Conservation (phyloP, 202 grass and related monocot genomes). For the Setaria viridis region DNA sequence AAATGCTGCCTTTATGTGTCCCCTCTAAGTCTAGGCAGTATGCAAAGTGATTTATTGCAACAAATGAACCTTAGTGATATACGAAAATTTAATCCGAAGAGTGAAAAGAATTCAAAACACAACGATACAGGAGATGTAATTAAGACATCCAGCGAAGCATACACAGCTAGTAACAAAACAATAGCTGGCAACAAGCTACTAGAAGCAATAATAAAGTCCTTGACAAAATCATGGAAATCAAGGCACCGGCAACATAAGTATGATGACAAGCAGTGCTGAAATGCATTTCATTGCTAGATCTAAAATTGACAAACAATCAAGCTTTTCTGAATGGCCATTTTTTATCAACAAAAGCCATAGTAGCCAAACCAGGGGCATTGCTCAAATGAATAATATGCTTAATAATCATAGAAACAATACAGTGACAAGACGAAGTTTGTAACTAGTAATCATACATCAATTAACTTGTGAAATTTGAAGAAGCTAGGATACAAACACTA, state of each 20-base stretch:
- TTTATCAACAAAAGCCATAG: not conserved
- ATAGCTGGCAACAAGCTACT: not conserved
- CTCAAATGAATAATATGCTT: not conserved
- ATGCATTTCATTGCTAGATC: conserved; percentile 1
- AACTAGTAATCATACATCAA: conserved; percentile 30
- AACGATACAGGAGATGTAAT: not conserved
- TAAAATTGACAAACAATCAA: conserved; percentile 1
- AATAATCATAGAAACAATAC: conserved; percentile 8
- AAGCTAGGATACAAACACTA: conserved; percentile 42
- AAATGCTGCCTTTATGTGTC: not conserved
- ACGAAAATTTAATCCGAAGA: not conserved
- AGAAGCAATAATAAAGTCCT: conserved; percentile 14
- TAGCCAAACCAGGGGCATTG: conserved; percentile 27
- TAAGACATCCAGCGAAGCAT: conserved; percentile 29
- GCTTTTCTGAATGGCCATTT: not conserved
- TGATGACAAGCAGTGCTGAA: not conserved
- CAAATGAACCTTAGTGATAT: not conserved
- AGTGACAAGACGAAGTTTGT: not conserved
- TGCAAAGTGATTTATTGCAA: not conserved
- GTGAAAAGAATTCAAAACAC: not conserved
- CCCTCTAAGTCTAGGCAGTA: not conserved
- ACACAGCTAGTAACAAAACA: conserved; percentile 6
- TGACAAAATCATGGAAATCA: not conserved
- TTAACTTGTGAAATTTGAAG: conserved; percentile 25
- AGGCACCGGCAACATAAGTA: not conserved